phyloP scores from a whole-genome alignment of 345 rosid genomes.

The Adansonia digitata region DNA sequence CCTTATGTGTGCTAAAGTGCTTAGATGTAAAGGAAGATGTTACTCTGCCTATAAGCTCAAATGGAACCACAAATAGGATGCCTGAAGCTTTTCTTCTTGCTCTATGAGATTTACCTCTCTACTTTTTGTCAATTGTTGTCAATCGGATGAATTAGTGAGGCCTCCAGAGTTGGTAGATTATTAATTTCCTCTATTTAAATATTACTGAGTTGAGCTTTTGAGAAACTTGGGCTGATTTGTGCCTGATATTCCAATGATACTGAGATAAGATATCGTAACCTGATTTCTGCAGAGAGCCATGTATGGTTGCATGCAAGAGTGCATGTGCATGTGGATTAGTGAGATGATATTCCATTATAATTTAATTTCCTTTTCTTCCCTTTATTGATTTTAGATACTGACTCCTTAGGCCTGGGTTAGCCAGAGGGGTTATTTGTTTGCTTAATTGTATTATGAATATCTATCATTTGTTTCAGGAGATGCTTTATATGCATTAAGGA shows the following conservation, averaged over 20 bases:
- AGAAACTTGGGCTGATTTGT: not conserved
- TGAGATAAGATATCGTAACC: not conserved
- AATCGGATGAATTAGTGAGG: not conserved
- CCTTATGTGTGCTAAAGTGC: not conserved
- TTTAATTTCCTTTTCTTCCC: not conserved
- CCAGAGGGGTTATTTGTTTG: conserved; percentile 7
- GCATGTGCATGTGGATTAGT: not conserved
- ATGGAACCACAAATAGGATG: not conserved
- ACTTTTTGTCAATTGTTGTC: not conserved
- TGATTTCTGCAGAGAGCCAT: not conserved
- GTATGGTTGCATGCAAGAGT: not conserved
- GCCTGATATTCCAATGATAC: not conserved
- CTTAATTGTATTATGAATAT: conserved; percentile 20
- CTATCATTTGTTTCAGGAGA: conserved; percentile 51
- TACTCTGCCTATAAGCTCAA: not conserved
- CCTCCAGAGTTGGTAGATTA: not conserved
- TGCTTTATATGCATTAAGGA: conserved; percentile 55
- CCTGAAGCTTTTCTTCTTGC: not conserved
- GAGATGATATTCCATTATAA: conserved; percentile 1
- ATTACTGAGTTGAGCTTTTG: not conserved
- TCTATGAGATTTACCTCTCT: not conserved
- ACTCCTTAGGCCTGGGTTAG: not conserved
- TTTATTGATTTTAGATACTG: conserved; percentile 1
- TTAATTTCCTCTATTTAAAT: not conserved
- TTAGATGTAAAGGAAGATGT: not conserved